Conservation (phyloP, 768 basidiomycete species). For the Hemileccinum impolitum region DNA sequence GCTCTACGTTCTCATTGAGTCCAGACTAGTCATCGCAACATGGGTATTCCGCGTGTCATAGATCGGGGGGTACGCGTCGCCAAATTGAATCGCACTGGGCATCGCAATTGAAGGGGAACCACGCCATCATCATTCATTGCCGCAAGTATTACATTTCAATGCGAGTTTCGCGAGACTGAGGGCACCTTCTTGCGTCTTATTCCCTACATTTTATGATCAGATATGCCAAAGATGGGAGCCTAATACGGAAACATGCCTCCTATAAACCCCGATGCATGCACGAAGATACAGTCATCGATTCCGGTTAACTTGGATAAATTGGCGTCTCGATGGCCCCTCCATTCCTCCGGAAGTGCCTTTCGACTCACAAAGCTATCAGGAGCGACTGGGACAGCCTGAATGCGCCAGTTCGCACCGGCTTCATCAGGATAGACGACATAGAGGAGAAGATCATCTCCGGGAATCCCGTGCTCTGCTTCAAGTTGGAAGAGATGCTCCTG, state of each 20-base stretch:
- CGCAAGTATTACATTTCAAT: conserved; percentile 36
- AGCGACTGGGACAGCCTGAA: conserved; percentile 86
- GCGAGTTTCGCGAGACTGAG: conserved; percentile 74
- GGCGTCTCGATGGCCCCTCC: conserved; percentile 91
- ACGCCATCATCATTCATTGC: conserved; percentile 15
- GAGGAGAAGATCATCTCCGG: conserved; percentile 53
- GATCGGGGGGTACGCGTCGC: conserved; percentile 7
- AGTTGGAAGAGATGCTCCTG: conserved; percentile 91
- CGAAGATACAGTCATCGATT: conserved; percentile 82
- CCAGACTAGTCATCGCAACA: conserved; percentile 10
- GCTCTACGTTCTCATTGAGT: conserved; percentile 7
- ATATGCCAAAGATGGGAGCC: not conserved
- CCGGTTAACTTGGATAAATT: conserved; percentile 69
- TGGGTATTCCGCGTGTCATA: conserved; percentile 13
- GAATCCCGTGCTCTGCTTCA: conserved; percentile 54
- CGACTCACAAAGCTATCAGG: conserved; percentile 87
- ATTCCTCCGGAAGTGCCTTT: conserved; percentile 88
- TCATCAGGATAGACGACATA: conserved; percentile 94
- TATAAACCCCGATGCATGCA: conserved; percentile 96
- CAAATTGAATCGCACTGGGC: conserved; percentile 8
- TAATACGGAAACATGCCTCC: conserved; percentile 57
- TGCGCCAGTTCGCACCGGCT: conserved; percentile 69
- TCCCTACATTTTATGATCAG: conserved; percentile 47
- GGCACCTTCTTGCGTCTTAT: conserved; percentile 87
- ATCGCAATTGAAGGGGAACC: conserved; percentile 12